A percentile compares a stretch with the other conserved stretches of the same genome.
Conservation (phyloP, 176 grass and related monocot species). For the Bromus sterilis region DNA sequence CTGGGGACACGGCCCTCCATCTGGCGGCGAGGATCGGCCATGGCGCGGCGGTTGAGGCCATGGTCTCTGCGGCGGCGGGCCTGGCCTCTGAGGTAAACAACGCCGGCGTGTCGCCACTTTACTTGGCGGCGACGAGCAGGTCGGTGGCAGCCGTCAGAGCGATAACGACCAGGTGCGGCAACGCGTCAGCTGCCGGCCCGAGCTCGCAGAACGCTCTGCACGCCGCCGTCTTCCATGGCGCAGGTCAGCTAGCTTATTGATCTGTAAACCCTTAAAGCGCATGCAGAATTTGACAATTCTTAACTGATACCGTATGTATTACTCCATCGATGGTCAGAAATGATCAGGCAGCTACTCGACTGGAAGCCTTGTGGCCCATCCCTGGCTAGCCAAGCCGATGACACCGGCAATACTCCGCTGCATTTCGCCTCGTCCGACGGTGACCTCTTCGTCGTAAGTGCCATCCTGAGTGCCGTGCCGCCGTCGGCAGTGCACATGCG, state of each 20-base stretch:
- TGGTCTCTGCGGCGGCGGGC: not conserved
- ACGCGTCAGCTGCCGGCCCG: not conserved
- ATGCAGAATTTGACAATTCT: not conserved
- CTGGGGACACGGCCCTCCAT: slow-evolving; percentile 6
- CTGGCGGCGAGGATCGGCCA: not conserved
- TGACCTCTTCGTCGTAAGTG: not conserved
- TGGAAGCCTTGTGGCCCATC: not conserved
- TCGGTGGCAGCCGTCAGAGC: not conserved
- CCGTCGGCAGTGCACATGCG: not conserved
- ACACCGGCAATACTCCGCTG: not conserved
- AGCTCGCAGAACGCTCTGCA: slow-evolving; percentile 18
- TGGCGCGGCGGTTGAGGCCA: not conserved
- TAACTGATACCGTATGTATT: not conserved
- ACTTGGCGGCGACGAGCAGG: not conserved
- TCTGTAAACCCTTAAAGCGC: not conserved
- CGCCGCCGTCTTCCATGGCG: slow-evolving; percentile 9
- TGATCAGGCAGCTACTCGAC: not conserved
- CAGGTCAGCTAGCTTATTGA: not conserved
- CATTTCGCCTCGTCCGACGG: slow-evolving; percentile 11
- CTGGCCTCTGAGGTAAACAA: not conserved
- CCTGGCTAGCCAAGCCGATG: not conserved
- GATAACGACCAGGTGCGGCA: not conserved
- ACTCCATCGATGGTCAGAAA: not conserved
- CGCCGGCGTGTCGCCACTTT: not conserved
- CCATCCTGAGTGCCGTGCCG: not conserved